Evolutionary conservation across 345 rosid species (phyloP).

Genomic region (Arabidopsis arenosa): DNA sequence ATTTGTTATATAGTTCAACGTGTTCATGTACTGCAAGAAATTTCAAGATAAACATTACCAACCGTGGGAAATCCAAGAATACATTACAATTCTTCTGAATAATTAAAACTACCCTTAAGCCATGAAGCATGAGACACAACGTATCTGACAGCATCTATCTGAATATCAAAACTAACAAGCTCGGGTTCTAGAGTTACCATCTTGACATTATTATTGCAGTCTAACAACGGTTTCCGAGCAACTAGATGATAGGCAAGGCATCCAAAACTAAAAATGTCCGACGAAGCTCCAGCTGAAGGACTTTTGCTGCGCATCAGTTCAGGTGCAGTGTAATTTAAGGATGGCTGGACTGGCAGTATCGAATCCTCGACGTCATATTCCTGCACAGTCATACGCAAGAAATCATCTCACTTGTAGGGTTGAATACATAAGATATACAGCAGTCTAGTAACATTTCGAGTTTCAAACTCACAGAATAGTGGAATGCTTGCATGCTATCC

Average conservation of each 20-base stretch:
- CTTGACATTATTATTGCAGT: constrained; percentile 96
- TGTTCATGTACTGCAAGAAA: constrained; percentile 80
- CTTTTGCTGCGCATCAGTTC: constrained; percentile 79
- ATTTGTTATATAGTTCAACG: constrained; percentile 85
- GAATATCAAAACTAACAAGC: constrained; percentile 6
- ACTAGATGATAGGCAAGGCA: constrained; percentile 93
- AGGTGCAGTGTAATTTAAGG: constrained; percentile 92
- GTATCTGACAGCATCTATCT: neutral
- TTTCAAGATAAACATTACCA: constrained; percentile 26
- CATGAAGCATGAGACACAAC: neutral
- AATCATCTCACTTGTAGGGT: constrained; percentile 4
- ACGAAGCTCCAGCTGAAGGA: constrained; percentile 71
- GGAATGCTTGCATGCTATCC: constrained; percentile 69
- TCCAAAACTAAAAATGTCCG: constrained; percentile 96
- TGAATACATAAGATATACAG: constrained; percentile 4
- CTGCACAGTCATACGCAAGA: constrained; percentile 47
- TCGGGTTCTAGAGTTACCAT: constrained; percentile 61
- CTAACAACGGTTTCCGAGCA: constrained; percentile 84
- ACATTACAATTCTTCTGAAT: neutral
- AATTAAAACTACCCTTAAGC: neutral
- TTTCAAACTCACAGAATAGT: constrained; percentile 75
- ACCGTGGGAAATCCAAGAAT: constrained; percentile 1
- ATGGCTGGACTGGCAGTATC: constrained; percentile 88
- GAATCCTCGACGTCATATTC: constrained; percentile 99
- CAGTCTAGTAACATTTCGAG: neutral